Evolutionary conservation across 768 basidiomycete species (phyloP), one percentile per base, ranked within the genome.

Genomic region (Rhizopogon roseolus): DNA sequence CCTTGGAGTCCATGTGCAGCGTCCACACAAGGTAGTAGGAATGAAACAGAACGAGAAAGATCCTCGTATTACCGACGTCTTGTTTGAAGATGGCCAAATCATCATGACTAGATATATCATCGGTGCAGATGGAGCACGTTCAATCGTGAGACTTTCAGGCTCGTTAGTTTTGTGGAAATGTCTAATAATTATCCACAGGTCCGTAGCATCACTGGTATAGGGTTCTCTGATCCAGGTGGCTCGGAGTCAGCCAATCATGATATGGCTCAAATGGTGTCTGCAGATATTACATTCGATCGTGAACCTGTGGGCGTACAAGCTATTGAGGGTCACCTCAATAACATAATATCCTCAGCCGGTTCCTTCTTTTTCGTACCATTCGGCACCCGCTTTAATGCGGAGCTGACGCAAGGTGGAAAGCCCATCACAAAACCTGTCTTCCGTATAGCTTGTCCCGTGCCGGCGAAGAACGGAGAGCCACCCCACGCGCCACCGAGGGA

Each of bases 61-160:
- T 28, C 5, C 53, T 14, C 63, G 61, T 8, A 22, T 74, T 10
- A 69, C 61, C 7, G 70, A 77, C 9, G 78, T 77, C 13, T 59
- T 62, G 0, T 80, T 82, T 57, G 76, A 80, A 22, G 70, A 73
- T 41, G 80, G 80, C 4, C 69, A 69, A 36, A 59, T 68, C 13
- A 69, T 81, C 27, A 70, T n/a, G n/a, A n/a, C n/a, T n/a, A n/a
- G n/a, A n/a, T n/a, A n/a, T n/a, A n/a, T n/a, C n/a, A n/a, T n/a
- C n/a, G n/a, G n/a, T n/a, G n/a, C n/a, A n/a, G n/a, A n/a, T n/a
- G n/a, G n/a, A n/a, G n/a, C n/a, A n/a, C n/a, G n/a, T n/a, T n/a
- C n/a, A n/a, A n/a, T n/a, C n/a, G n/a, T n/a, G n/a, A n/a, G n/a
- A n/a, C n/a, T n/a, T n/a, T n/a, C n/a, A n/a, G n/a, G n/a, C n/a